phyloP scores from a whole-genome alignment of 2,329 filamentous ascomycete genomes.

The Pseudopithomyces maydicus region DNA sequence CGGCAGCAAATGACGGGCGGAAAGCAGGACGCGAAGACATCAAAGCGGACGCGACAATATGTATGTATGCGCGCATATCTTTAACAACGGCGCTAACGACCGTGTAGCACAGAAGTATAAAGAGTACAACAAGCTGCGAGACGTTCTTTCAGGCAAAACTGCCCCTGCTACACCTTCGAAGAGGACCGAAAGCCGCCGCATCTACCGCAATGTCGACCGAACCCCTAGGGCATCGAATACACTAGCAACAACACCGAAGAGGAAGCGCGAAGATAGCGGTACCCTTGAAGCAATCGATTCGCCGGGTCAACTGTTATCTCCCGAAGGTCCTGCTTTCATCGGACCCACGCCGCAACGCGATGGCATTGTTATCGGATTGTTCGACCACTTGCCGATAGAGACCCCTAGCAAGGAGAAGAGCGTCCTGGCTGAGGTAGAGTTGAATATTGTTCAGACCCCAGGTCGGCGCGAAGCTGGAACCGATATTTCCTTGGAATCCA shows the following conservation, averaged over 20 bases:
- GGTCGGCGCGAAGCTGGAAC: conserved; percentile 40
- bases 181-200: conserved; percentile 27
- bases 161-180: conserved; percentile 41
- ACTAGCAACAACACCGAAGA: conserved; percentile 35
- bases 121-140: conserved; percentile 70
- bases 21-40: conserved; percentile 78
- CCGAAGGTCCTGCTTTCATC: conserved; percentile 51
- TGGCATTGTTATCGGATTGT: conserved; percentile 76
- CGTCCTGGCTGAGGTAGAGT: conserved; percentile 33
- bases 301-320: conserved; percentile 28
- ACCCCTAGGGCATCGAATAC: conserved; percentile 33
- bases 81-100: conserved; percentile 15
- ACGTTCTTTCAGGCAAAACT: conserved; percentile 30
- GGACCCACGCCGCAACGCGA: conserved; percentile 82
- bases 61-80: conserved; percentile 51
- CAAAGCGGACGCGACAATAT: conserved; percentile 72
- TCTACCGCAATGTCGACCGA: conserved; percentile 23
- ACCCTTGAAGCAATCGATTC: conserved; percentile 17
- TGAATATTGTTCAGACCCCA: conserved; percentile 46
- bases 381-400: conserved; percentile 69
- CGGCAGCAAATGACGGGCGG: conserved; percentile 63
- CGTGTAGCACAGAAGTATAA: conserved; percentile 72
- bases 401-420: conserved; percentile 46
- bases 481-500: conserved; percentile 34
- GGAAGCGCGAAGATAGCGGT: conserved; percentile 31